Base-by-base conservation (phyloP, 148 eudicot species). In the Rhododendron griersonianum region DNA sequence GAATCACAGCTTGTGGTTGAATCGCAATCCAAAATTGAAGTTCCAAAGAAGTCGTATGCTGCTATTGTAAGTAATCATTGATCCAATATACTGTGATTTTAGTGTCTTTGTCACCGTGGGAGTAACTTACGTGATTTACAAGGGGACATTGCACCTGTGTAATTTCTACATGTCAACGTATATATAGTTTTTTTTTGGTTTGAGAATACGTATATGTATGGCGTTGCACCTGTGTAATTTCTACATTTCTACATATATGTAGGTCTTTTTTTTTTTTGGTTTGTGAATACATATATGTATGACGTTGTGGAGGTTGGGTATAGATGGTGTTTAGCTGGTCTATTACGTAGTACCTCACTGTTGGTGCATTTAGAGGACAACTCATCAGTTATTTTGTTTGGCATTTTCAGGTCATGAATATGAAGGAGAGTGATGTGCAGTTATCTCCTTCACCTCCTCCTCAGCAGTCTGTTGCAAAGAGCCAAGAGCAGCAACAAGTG, bases 41-140 rank as follows among this genome's bases (percentile, higher is more conserved):
- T 86, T 47, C 94, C 95, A 57, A 94, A 95, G 91, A 96, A 92
- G 88, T 91, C 99, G 16, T 96, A 94, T 91, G 99, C 99, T 86
- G 93, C 96, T 41, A 94, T 96, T 85, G 98, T 96, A 92, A 93
- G 99, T 89, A 41, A 23, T 25, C 44, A 30, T 67, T 21, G 63
- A 47, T 35, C 53, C 18, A 13, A 28, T 71, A 48, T 6, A 65
- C 37, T 74, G 5, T 77, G 41, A 11, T 84, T 45, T 23, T 11
- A 41, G n/a, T 51, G 16, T 63, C 21, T 84, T 15, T 1, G 13
- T 14, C 14, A 37, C 80, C 55, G 8, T 0, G 53, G 30, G 28
- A 81, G 23, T 37, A 65, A 55, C 50, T 48, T 86, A 21, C 1
- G 21, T 74, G 80, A 76, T 61, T 65, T 65, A 63, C n/a, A n/a